A percentile compares a stretch with the other conserved stretches of the same genome.
Evolutionary conservation across 805 yeast species (phyloP).

Genomic region (Candida sanyiensis): DNA sequence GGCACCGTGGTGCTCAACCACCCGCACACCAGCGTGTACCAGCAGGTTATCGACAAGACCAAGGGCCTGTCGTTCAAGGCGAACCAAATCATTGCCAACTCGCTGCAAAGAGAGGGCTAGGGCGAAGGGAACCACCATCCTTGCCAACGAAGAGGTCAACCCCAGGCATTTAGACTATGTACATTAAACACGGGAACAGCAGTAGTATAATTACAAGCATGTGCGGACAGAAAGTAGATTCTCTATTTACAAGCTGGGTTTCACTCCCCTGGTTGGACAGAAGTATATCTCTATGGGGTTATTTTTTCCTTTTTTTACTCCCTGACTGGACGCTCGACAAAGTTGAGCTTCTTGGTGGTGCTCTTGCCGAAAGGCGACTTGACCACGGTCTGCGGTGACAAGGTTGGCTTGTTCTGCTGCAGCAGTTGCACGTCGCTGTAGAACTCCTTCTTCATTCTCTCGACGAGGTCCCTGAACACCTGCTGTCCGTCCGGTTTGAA

Average conservation of each 20-base stretch:
- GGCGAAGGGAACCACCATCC: neutral
- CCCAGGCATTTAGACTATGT: too few relatives aligned
- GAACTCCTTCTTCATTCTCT: conserved; percentile 42
- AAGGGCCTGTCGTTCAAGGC: conserved; percentile 58
- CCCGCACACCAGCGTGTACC: conserved; percentile 51
- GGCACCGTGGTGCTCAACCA: conserved; percentile 50
- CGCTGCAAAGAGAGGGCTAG: conserved; percentile 28
- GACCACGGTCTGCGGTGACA: conserved; percentile 9
- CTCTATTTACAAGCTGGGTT: conserved; percentile 3
- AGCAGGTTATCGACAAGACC: conserved; percentile 64
- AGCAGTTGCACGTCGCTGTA: conserved; percentile 25
- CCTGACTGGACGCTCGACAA: conserved; percentile 19
- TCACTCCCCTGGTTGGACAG: too few relatives aligned
- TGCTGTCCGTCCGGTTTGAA: conserved; percentile 45
- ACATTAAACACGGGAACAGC: too few relatives aligned
- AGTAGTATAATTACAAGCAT: too few relatives aligned
- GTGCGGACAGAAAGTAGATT: too few relatives aligned
- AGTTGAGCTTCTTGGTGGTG: conserved; percentile 15
- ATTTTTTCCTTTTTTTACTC: neutral
- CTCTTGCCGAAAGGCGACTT: conserved; percentile 21
- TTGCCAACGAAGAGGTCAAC: neutral
- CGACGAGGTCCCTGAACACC: conserved; percentile 59
- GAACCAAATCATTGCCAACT: conserved; percentile 47
- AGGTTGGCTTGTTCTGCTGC: conserved; percentile 17
- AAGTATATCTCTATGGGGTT: too few relatives aligned